Evolutionary conservation across 441 rosid genomes (phyloP), one percentile per base, ranked within the genome.

Genomic region (Populus tomentosa): DNA sequence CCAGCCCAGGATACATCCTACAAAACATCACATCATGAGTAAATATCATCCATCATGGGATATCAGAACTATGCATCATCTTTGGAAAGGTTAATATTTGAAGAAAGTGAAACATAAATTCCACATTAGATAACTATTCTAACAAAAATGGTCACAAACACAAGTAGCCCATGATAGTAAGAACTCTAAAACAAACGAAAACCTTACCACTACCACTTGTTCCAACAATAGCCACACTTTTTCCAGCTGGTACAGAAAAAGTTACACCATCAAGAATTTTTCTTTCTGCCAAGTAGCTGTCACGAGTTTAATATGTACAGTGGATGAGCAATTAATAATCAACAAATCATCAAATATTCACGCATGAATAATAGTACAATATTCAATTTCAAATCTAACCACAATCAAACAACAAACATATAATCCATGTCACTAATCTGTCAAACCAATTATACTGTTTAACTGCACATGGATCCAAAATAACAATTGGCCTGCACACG

Each of bases 151-250:
- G 65, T 11, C 5, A 35, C 13, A 56, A 65, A 68, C 14, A 70
- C 26, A 79, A 26, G 74, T 8, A 64, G 56, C 72, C 64, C 72
- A 65, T 20, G 11, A 16, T 20, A 78, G 67, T 74, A 67, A n/a
- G 30, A 28, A 28, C 72, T 32, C 24, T 0, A 23, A 63, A 28
- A 67, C 21, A 30, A 61, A 69, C 20, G 20, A 67, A 80, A 80
- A 63, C 46, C 90, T 85, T 89, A 93, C 98, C 98, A 63, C 98
- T 91, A 71, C 98, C 97, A 78, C 99, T 95, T 21, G 94, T 88
- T 77, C 99, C 98, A 80, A 94, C 98, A 82, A 95, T 89, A 26
- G 99, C 99, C 67, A 94, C 93, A 82, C 98, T 94, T 85, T 92
- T 94, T 78, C 97, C 99, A 73, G 98, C 90, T 8, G 95, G 94